Conservation (phyloP, 202 grass and related monocot genomes). For the Zoysia matrella region DNA sequence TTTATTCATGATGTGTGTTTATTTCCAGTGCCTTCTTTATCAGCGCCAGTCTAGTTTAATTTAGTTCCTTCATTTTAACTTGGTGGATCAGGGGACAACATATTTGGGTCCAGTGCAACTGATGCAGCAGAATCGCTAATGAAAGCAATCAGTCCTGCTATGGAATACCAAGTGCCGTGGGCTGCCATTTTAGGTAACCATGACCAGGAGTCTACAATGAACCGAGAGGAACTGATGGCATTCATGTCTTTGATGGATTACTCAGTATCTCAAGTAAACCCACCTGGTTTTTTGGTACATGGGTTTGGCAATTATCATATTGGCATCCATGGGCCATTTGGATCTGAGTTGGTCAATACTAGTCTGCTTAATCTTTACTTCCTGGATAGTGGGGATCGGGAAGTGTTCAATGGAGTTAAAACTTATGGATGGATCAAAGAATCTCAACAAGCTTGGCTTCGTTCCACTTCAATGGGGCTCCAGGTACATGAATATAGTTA, state of each 20-base stretch:
- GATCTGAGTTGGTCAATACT: conserved; percentile 67
- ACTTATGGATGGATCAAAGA: conserved; percentile 96
- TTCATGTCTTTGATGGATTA: conserved; percentile 96
- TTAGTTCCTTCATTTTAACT: conserved; percentile 38
- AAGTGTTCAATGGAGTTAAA: conserved; percentile 65
- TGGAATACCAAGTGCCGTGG: conserved; percentile 73
- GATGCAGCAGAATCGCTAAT: conserved; percentile 94
- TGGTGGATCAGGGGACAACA: conserved; percentile 82
- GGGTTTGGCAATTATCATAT: conserved; percentile 93
- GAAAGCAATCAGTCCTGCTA: conserved; percentile 71
- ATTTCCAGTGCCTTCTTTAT: conserved; percentile 7
- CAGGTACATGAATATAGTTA: conserved; percentile 57
- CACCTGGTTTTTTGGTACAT: conserved; percentile 71
- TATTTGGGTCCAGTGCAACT: conserved; percentile 88
- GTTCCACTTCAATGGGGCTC: conserved; percentile 57
- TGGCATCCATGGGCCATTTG: conserved; percentile 71
- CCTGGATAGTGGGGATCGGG: conserved; percentile 85
- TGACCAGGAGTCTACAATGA: conserved; percentile 96
- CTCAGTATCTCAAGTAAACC: conserved; percentile 88
- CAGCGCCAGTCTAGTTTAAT: conserved; percentile 18
- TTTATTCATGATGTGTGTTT: conserved; percentile 26
- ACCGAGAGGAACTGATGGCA: conserved; percentile 68
- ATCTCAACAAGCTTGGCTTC: conserved; percentile 83
- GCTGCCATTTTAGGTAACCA: conserved; percentile 89
- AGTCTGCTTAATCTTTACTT: conserved; percentile 94